These are phyloP conservation scores for Neoboletus subvelutipes DNA, from an alignment of 768 basidiomycete genomes.

Conservation along the genomic window DNA sequence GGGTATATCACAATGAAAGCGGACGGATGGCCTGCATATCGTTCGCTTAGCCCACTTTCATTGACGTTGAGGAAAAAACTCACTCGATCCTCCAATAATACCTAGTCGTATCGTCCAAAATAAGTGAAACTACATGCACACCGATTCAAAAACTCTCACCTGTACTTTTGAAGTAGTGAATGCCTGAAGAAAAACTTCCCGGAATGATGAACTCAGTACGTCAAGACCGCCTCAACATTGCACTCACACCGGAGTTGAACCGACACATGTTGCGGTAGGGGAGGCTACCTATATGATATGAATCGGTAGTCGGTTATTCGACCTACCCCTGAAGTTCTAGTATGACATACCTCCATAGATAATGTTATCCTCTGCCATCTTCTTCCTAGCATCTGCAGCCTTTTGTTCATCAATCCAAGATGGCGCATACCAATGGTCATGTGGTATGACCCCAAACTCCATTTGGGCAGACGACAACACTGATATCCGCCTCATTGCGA, in stretches of 20 bases:
- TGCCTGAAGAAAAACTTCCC: conserved; percentile 52
- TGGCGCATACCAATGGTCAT: conserved; percentile 68
- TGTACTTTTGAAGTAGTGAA: conserved; percentile 29
- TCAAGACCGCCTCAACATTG: neutral
- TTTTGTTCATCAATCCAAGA: conserved; percentile 68
- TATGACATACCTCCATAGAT: conserved; percentile 48
- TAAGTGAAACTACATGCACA: neutral
- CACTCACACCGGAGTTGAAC: conserved; percentile 65
- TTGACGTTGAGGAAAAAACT: conserved; percentile 30
- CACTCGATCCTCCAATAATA: conserved; percentile 34
- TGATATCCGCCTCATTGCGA: conserved; percentile 29
- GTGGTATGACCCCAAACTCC: conserved; percentile 58
- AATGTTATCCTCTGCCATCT: conserved; percentile 48
- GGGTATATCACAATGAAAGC: conserved; percentile 53
- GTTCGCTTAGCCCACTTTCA: conserved; percentile 29
- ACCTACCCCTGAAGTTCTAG: neutral
- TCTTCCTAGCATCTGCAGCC: conserved; percentile 49
- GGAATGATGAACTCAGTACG: neutral
- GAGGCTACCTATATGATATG: conserved; percentile 9
- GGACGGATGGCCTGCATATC: conserved; percentile 44
- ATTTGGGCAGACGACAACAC: conserved; percentile 46
- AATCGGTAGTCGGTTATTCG: neutral
- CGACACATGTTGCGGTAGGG: conserved; percentile 75
- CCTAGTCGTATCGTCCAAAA: conserved; percentile 3
- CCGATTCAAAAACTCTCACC: conserved; percentile 13